Percentiles rank a stretch among this genome's conserved stretches.
Evolutionary conservation across 2,329 filamentous ascomycete genomes (phyloP).

Genomic region (Phaeoacremonium minimum): DNA sequence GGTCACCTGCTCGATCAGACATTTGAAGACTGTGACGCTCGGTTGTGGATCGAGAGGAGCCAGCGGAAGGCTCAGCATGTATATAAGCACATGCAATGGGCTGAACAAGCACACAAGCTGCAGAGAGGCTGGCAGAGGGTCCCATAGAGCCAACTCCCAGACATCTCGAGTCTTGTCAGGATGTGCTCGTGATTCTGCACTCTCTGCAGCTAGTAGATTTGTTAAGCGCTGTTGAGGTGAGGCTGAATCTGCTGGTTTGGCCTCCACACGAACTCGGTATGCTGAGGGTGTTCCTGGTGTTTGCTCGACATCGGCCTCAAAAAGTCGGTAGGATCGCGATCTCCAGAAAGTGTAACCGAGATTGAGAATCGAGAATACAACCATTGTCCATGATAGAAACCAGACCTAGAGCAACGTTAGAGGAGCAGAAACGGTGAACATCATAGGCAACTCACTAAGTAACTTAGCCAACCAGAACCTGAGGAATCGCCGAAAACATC

Average conservation of each 20-base stretch:
- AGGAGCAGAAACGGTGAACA: not conserved
- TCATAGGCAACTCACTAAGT: conserved; percentile 37
- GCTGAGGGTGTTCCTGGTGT: conserved; percentile 78
- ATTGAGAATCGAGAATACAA: conserved; percentile 66
- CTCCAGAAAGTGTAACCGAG: conserved; percentile 77
- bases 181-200: conserved; percentile 78
- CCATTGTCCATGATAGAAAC: conserved; percentile 67
- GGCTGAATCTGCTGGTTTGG: conserved; percentile 69
- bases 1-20: conserved; percentile 69
- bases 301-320: conserved; percentile 78
- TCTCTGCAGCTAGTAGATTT: conserved; percentile 61
- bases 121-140: conserved; percentile 79
- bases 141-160: conserved; percentile 93
- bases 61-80: conserved; percentile 83
- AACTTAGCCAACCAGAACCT: conserved; percentile 60
- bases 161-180: conserved; percentile 81
- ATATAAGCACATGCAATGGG: conserved; percentile 86
- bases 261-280: conserved; percentile 82
- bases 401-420: conserved; percentile 46
- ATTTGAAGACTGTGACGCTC: conserved; percentile 80
- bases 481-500: conserved; percentile 79
- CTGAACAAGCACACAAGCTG: conserved; percentile 87
- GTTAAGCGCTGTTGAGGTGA: conserved; percentile 76
- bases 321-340: conserved; percentile 83
- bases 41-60: conserved; percentile 71